These are phyloP conservation scores for Russula vinacea DNA, from an alignment of 768 basidiomycete genomes.

Conservation along the genomic window DNA sequence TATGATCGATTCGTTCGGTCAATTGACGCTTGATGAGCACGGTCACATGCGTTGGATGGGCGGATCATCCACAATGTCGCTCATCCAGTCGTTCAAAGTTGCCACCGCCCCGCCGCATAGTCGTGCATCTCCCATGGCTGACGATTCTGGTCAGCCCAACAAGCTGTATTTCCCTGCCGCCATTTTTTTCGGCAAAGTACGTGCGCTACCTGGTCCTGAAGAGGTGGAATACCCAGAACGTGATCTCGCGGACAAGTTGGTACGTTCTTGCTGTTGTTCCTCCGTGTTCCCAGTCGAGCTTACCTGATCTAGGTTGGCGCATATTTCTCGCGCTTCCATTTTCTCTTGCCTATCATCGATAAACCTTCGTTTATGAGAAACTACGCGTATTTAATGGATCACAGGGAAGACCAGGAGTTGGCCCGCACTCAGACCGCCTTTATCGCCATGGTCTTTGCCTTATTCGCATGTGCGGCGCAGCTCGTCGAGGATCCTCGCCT, in stretches of 20 bases:
- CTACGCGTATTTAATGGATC: conserved; percentile 75
- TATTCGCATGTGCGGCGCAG: conserved; percentile 85
- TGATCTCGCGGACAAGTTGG: conserved; percentile 83
- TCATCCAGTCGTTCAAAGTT: conserved; percentile 83
- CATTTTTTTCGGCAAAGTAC: conserved; percentile 82
- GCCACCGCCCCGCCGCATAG: conserved; percentile 69
- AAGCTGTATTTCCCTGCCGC: conserved; percentile 86
- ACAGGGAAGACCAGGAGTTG: conserved; percentile 49
- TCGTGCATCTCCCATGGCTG: conserved; percentile 80
- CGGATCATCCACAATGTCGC: conserved; percentile 87
- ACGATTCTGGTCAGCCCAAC: conserved; percentile 77
- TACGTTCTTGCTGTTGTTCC: conserved; percentile 40
- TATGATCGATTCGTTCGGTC: conserved; percentile 80
- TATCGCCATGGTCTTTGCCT: conserved; percentile 77
- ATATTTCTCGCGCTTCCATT: conserved; percentile 85
- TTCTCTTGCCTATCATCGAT: conserved; percentile 82
- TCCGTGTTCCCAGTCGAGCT: conserved; percentile 29
- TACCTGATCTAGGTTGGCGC: conserved; percentile 62
- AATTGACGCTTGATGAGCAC: conserved; percentile 84
- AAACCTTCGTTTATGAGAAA: conserved; percentile 76
- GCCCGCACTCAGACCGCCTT: conserved; percentile 68
- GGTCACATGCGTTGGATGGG: conserved; percentile 92
- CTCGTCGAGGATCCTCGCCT: conserved; percentile 73
- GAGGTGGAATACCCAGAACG: conserved; percentile 85
- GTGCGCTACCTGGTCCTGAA: conserved; percentile 75